These are phyloP conservation scores for Camellia oleifera DNA, from an alignment of 179 eudicot species.

Conservation along the genomic window DNA sequence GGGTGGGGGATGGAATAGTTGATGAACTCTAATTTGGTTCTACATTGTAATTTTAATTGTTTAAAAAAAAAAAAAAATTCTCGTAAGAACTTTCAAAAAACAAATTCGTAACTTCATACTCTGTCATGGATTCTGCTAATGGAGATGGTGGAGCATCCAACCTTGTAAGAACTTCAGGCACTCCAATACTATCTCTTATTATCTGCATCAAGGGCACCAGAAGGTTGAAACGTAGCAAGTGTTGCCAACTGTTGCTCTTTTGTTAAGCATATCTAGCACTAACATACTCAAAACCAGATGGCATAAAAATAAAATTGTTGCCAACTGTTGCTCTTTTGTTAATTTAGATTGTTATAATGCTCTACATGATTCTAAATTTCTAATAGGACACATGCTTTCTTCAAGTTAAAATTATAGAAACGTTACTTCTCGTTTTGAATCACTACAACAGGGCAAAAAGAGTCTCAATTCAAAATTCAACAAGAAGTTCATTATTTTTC, in stretches of 20 bases:
- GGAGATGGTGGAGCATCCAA: conserved; percentile 38
- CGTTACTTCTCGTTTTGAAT: no score
- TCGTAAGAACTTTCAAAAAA: background rate
- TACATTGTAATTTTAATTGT: background rate
- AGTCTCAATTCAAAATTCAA: no score
- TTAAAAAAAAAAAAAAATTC: background rate
- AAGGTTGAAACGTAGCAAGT: background rate
- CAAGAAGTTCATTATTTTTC: no score
- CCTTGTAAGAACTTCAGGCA: conserved; percentile 65
- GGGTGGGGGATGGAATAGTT: background rate
- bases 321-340: no score
- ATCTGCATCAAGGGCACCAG: conserved; percentile 44
- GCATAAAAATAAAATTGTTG: no score
- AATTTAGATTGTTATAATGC: no score
- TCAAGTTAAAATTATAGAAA: no score
- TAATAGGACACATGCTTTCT: no score
- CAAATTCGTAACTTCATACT: conserved; percentile 44
- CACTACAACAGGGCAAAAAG: no score
- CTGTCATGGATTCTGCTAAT: conserved; percentile 33
- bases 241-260: background rate
- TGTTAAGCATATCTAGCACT: no score
- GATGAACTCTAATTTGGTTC: background rate
- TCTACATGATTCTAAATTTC: no score
- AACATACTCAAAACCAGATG: no score
- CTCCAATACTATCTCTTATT: conserved; percentile 58